These are phyloP conservation scores for Fusarium sp. DNA, from an alignment of 2,329 filamentous ascomycete species.

Conservation along the genomic window DNA sequence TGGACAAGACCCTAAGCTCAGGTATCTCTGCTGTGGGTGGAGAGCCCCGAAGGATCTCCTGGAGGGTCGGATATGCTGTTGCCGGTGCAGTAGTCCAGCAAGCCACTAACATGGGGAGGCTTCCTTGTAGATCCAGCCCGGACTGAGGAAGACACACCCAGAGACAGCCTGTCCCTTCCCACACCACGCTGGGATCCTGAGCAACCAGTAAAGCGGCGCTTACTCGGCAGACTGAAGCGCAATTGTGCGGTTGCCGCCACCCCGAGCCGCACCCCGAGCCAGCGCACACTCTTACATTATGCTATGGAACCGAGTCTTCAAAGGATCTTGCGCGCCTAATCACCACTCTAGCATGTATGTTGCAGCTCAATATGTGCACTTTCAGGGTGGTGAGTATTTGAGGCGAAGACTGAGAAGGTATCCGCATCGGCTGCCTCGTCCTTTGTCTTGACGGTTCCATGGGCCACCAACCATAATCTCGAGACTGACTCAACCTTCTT, in stretches of 20 bases:
- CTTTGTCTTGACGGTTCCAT: neutral
- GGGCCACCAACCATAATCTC: neutral
- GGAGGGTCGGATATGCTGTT: too few species aligned
- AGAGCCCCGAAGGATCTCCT: too few species aligned
- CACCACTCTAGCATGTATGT: neutral
- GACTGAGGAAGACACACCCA: neutral
- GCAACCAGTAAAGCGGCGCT: neutral
- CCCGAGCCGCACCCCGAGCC: too few species aligned
- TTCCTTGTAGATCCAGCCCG: too few species aligned
- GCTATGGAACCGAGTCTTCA: neutral
- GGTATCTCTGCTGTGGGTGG: too few species aligned
- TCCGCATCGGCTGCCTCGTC: neutral
- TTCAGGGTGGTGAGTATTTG: neutral
- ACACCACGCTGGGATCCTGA: neutral
- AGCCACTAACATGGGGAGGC: too few species aligned
- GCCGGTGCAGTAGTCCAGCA: too few species aligned
- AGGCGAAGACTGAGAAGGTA: neutral
- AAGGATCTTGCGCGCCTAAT: neutral
- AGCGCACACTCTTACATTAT: neutral
- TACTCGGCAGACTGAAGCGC: neutral
- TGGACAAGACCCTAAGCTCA: too few species aligned
- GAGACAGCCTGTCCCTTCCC: neutral
- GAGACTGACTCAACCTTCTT: neutral
- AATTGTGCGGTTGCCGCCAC: neutral
- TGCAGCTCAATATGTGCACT: neutral